Evolutionary conservation across 352 stramenopile genomes (phyloP).

Genomic region (Paralagenidium karlingii): DNA sequence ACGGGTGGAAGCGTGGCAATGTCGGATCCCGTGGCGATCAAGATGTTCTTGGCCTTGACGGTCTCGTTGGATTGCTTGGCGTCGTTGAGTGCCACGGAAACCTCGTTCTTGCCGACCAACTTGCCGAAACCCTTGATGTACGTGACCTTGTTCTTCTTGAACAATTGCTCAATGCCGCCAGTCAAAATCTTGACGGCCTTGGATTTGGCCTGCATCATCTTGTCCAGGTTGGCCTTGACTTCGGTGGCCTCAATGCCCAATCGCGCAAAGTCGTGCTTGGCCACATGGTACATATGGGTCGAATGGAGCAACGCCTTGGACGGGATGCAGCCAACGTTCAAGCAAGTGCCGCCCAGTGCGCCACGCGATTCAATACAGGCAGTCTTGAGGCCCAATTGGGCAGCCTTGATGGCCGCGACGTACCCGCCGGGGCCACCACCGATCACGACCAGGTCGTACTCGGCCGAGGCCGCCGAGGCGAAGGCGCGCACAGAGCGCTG

Average conservation of each 20-base stretch:
- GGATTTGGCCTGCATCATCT: slow-evolving; percentile 95
- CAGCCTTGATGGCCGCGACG: slow-evolving; percentile 97
- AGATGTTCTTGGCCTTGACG: slow-evolving; percentile 96
- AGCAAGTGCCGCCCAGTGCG: slow-evolving; percentile 92
- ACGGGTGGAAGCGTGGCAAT: slow-evolving; percentile 90
- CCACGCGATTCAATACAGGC: slow-evolving; percentile 96
- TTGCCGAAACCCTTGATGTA: slow-evolving; percentile 97
- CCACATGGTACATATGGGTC: slow-evolving; percentile 93
- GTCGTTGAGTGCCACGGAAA: slow-evolving; percentile 87
- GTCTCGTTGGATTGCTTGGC: slow-evolving; percentile 76
- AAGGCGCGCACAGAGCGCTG: slow-evolving; percentile 19
- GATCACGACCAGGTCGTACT: slow-evolving; percentile 84
- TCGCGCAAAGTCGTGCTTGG: slow-evolving; percentile 92
- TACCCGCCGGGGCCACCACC: slow-evolving; percentile 97
- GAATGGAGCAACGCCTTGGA: slow-evolving; percentile 96
- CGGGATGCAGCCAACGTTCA: slow-evolving; percentile 99
- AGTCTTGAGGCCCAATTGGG: slow-evolving; percentile 96
- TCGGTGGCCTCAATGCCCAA: slow-evolving; percentile 90
- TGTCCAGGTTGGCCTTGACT: slow-evolving; percentile 89
- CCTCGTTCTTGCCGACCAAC: slow-evolving; percentile 85
- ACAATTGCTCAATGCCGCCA: slow-evolving; percentile 94
- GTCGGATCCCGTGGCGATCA: slow-evolving; percentile 86
- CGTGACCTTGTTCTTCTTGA: slow-evolving; percentile 99
- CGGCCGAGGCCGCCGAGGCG: slow-evolving; percentile 18
- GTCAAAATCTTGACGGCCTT: slow-evolving; percentile 93